phyloP scores from a whole-genome alignment of 768 basidiomycete genomes.

The Trametes cubensis region DNA sequence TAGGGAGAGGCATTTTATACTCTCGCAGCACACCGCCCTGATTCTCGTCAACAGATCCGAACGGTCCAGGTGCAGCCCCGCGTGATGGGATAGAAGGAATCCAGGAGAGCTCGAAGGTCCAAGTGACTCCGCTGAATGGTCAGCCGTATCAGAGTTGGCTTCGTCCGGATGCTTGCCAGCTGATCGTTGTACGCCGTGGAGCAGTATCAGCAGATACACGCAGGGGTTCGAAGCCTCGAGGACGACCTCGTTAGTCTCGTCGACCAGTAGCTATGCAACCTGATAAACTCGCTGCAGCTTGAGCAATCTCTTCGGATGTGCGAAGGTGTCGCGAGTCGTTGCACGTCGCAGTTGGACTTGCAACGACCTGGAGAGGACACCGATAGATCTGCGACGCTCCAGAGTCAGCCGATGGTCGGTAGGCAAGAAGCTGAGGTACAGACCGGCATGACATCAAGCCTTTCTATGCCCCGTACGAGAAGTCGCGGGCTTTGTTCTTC shows the following conservation, averaged over 20 bases:
- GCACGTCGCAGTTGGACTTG: too few relatives aligned
- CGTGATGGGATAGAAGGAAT: constrained; percentile 20
- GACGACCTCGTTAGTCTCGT: too few relatives aligned
- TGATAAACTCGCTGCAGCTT: too few relatives aligned
- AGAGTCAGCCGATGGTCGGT: constrained; percentile 12
- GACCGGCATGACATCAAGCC: constrained; percentile 22
- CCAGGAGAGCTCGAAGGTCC: neutral
- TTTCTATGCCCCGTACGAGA: constrained; percentile 5
- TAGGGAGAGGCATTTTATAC: constrained; percentile 19
- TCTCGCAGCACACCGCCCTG: neutral
- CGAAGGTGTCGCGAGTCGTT: too few relatives aligned
- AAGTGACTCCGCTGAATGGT: constrained; percentile 18
- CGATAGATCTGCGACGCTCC: constrained; percentile 1
- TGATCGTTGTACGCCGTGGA: constrained; percentile 2
- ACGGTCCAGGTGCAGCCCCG: constrained; percentile 3
- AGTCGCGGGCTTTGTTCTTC: constrained; percentile 5
- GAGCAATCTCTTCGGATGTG: too few relatives aligned
- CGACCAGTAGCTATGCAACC: too few relatives aligned
- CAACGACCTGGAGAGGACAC: too few relatives aligned
- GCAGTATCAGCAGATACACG: constrained; percentile 9
- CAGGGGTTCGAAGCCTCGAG: too few relatives aligned
- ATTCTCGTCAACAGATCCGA: neutral
- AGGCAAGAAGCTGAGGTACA: constrained; percentile 8
- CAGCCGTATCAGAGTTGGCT: constrained; percentile 17
- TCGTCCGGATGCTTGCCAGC: neutral